phyloP scores from a whole-genome alignment of 495 filamentous ascomycete species.

The Collariella sp. region DNA sequence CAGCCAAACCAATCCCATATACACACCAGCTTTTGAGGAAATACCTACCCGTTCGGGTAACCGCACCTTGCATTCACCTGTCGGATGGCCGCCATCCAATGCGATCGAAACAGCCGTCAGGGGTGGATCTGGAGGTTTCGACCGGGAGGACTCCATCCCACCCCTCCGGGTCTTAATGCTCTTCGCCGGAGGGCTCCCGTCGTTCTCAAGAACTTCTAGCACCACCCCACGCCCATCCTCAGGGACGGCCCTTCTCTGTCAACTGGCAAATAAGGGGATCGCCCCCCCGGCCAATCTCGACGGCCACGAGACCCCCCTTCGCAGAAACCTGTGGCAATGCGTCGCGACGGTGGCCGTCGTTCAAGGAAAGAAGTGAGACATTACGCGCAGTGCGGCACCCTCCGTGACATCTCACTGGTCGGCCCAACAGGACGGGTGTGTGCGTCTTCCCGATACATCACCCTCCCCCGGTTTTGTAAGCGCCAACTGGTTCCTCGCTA shows the following conservation, averaged over 20 bases:
- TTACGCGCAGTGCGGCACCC: slow-evolving; percentile 36
- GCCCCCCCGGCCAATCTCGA: slow-evolving; percentile 28
- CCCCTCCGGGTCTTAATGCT: background rate
- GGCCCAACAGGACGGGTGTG: slow-evolving; percentile 27
- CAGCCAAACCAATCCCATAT: background rate
- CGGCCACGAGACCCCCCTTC: slow-evolving; percentile 39
- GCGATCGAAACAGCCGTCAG: slow-evolving; percentile 6
- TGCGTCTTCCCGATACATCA: slow-evolving; percentile 39
- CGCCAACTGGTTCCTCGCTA: slow-evolving; percentile 42
- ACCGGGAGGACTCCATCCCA: background rate
- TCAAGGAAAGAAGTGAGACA: slow-evolving; percentile 44
- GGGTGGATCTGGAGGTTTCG: background rate
- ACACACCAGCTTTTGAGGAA: background rate
- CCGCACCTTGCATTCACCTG: slow-evolving; percentile 11
- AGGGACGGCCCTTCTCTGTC: background rate
- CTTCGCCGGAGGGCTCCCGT: slow-evolving; percentile 10
- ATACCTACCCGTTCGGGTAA: background rate
- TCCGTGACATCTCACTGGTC: slow-evolving; percentile 37
- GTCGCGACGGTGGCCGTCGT: slow-evolving; percentile 14
- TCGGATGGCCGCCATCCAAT: slow-evolving; percentile 2
- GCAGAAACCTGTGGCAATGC: slow-evolving; percentile 36
- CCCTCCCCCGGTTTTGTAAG: slow-evolving; percentile 39
- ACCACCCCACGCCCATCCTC: background rate
- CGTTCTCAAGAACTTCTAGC: slow-evolving; percentile 17
- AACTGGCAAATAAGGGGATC: slow-evolving; percentile 8